These are phyloP conservation scores for Combretum micranthum DNA, from an alignment of 345 rosid species.

Conservation along the genomic window DNA sequence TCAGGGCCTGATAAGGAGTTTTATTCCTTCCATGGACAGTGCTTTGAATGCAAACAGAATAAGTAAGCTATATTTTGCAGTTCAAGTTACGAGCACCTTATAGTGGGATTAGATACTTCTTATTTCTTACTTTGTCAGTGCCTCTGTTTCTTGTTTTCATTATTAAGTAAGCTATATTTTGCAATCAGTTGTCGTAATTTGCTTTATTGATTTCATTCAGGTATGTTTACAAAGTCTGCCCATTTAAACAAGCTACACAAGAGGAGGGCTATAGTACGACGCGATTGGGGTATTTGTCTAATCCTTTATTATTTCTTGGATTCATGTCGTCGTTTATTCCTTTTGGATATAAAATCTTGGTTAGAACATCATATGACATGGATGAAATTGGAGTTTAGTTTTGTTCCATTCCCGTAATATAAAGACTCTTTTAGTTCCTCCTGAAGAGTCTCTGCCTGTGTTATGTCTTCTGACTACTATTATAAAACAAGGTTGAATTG, in stretches of 20 bases:
- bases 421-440: too few relatives aligned
- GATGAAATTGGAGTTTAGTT: too few relatives aligned
- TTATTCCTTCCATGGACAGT: constrained; percentile 69
- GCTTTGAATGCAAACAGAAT: constrained; percentile 87
- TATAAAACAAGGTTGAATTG: too few relatives aligned
- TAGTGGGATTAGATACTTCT: neutral
- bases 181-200: constrained; percentile 3
- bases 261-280: constrained; percentile 68
- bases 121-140: neutral
- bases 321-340: neutral
- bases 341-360: too few relatives aligned
- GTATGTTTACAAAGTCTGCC: constrained; percentile 92
- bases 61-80: constrained; percentile 33
- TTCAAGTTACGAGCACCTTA: too few relatives aligned
- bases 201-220: constrained; percentile 24
- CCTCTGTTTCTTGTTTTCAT: neutral
- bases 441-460: too few relatives aligned
- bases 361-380: too few relatives aligned
- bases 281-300: constrained; percentile 60
- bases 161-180: too few relatives aligned
- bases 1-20: constrained; percentile 90
- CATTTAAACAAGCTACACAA: constrained; percentile 79
- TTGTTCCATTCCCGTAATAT: too few relatives aligned
- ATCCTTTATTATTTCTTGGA: constrained; percentile 5
- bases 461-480: too few relatives aligned